These are phyloP conservation scores for Chalciporus sphaerocephalus DNA, from an alignment of 768 basidiomycete genomes.

Conservation along the genomic window DNA sequence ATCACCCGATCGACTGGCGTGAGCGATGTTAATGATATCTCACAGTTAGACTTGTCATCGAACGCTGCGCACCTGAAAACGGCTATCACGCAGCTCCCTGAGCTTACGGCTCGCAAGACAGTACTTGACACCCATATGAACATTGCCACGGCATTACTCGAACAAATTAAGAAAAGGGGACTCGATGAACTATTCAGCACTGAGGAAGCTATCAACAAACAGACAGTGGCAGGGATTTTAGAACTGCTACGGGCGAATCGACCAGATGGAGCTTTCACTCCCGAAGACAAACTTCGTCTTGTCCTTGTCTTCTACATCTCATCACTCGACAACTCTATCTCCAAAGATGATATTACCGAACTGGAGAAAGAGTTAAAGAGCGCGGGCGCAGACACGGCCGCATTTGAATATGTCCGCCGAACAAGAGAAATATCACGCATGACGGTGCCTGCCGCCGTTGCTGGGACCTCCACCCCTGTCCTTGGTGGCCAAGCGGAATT, in stretches of 20 bases:
- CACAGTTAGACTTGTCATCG: constrained; percentile 91
- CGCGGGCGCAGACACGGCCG: constrained; percentile 71
- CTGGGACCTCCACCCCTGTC: constrained; percentile 62
- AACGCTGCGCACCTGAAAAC: constrained; percentile 95
- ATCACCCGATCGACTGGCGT: constrained; percentile 95
- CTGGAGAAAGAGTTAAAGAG: constrained; percentile 83
- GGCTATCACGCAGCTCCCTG: constrained; percentile 94
- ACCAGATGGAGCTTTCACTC: constrained; percentile 58
- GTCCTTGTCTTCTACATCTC: constrained; percentile 95
- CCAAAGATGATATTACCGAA: constrained; percentile 86
- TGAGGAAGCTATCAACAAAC: constrained; percentile 87
- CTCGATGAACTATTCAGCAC: constrained; percentile 96
- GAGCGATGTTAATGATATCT: constrained; percentile 91
- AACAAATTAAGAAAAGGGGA: constrained; percentile 91
- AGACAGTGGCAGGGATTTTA: constrained; percentile 77
- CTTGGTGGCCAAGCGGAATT: constrained; percentile 78
- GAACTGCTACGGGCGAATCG: constrained; percentile 79
- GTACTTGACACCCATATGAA: constrained; percentile 99
- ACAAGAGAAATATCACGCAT: constrained; percentile 90
- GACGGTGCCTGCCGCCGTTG: constrained; percentile 65
- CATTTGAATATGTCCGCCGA: constrained; percentile 90
- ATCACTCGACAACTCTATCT: constrained; percentile 69
- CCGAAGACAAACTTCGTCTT: constrained; percentile 87
- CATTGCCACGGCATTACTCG: constrained; percentile 90
- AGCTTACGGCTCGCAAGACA: constrained; percentile 93